Base-by-base conservation (phyloP, 1,139 yeast species). In the Scheffersomyces quercinus region DNA sequence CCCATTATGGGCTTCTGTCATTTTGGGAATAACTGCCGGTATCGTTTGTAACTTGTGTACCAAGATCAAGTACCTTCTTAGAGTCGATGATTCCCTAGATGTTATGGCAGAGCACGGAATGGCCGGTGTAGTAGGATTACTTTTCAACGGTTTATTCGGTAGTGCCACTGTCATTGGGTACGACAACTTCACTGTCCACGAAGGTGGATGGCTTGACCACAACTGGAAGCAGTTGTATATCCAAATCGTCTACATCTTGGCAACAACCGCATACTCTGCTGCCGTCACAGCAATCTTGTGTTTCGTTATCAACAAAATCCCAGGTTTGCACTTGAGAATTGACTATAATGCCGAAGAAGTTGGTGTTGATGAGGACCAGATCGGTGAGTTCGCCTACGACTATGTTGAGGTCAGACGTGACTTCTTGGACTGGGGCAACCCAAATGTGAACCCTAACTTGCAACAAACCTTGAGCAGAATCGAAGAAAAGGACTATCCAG, bases 301-400 rank as follows among this genome's bases (percentile, higher is more conserved):
- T 61, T 78, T 81, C 54, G 82, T 80, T 37, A 75, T 91, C 47
- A 74, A 93, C 67, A 76, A 76, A 53, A 85, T 91, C 32, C 99
- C 99, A 3, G 95, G 93, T 9, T 77, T 89, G 57, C 77, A 83
- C 50, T 74, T 93, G 54, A 79, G 98, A 57, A 88, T 89, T 8
- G 77, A 82, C 50, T 95, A 88, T 62, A 84, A 84, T 41, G 97
- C 85, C 13, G 99, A 93, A 65, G 88, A 85, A 53, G 73, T 75
- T 28, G 99, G 99, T 48, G 81, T 90, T 68, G 99, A 93, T 65
- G 98, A 93, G 65, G 96, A 89, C 66, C 97, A 93, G 70, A 88
- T 93, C 54, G 99, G 99, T 42, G 98, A 93, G 67, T 93, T 93
- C 69, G 99, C 99, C 16, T 93, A 91, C 64, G 98, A 93, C 68